Evolutionary conservation across 495 filamentous ascomycete species (phyloP), one percentile per base, ranked within the genome.

Genomic region (Penicillium arizonense): DNA sequence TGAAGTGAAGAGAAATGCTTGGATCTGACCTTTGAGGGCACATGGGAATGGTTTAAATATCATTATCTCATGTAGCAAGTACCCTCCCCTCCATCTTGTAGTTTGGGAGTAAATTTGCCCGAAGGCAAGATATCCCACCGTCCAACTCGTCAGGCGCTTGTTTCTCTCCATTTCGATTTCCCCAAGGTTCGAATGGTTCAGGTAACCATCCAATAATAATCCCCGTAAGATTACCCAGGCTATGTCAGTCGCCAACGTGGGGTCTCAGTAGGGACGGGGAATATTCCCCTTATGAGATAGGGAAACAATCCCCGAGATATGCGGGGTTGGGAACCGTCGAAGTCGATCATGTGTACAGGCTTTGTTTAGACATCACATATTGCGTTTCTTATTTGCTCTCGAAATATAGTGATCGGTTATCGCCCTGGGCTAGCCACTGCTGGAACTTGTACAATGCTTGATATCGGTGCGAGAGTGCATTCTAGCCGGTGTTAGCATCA

Each of bases 381-480:
- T 5, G 37, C n/a, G 12, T 37, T 37, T 37, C 35, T 37, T 37
- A 4, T n/a, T 37, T 37, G 35, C 14, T 37, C 10, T n/a, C 12
- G 35, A 13, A n/a, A 16, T 37, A 37, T 37, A 10, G 5, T 40
- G 16, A 20, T 18, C 18, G 37, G 37, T 20, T 21, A 21, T 16
- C 20, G 37, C 20, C 35, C 35, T 37, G 37, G 9, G 82, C 76
- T 52, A 96, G 74, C 90, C 90, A 96, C 5, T 69, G 77, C 52
- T 84, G 87, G 52, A 96, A 76, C 68, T 91, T 91, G 56, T 80
- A 75, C 28, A 95, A 72, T 3, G 91, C 91, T 59, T 82, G 82
- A 60, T 75, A 84, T 26, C 91, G 87, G 74, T 96, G 91, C 14
- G 88, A 92, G 54, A 96, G 82, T 57, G 79, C 79, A 72, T 96